These are phyloP conservation scores for Themeda triandra DNA, from an alignment of 176 grass and related monocot species.

Conservation along the genomic window DNA sequence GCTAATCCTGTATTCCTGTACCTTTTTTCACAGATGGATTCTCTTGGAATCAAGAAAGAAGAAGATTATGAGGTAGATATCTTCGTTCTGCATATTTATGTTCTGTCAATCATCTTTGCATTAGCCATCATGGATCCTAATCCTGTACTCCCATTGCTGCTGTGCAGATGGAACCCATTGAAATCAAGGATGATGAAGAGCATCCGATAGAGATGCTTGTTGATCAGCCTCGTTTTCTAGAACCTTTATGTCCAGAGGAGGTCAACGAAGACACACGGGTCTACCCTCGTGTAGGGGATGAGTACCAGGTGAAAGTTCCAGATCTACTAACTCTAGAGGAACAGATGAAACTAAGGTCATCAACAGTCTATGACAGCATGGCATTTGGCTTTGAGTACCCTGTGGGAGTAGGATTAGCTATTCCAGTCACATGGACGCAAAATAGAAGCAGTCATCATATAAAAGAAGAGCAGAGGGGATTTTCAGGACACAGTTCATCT, in stretches of 20 bases:
- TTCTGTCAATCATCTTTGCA: neutral
- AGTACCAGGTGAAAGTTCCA: constrained; percentile 82
- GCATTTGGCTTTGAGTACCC: constrained; percentile 38
- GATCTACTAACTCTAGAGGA: constrained; percentile 38
- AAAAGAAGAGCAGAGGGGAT: constrained; percentile 29
- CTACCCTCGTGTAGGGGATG: constrained; percentile 64
- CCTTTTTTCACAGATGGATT: constrained; percentile 62
- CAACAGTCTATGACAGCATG: constrained; percentile 13
- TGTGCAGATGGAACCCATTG: constrained; percentile 62
- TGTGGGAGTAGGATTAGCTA: constrained; percentile 49
- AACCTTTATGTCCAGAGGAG: constrained; percentile 49
- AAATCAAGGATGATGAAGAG: constrained; percentile 55
- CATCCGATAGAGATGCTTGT: constrained; percentile 42
- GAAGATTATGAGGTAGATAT: constrained; percentile 53
- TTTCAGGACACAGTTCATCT: constrained; percentile 8
- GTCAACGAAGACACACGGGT: constrained; percentile 62
- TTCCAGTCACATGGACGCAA: constrained; percentile 63
- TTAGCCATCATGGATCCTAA: constrained; percentile 24
- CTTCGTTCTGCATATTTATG: constrained; percentile 8
- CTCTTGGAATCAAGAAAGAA: constrained; percentile 54
- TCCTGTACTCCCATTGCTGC: constrained; percentile 11
- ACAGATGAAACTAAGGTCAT: constrained; percentile 25
- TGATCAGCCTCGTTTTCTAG: constrained; percentile 53
- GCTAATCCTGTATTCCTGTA: constrained; percentile 16
- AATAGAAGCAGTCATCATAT: constrained; percentile 26